Conservation (phyloP, 305 asterid species). For the Fraxinus albicans region DNA sequence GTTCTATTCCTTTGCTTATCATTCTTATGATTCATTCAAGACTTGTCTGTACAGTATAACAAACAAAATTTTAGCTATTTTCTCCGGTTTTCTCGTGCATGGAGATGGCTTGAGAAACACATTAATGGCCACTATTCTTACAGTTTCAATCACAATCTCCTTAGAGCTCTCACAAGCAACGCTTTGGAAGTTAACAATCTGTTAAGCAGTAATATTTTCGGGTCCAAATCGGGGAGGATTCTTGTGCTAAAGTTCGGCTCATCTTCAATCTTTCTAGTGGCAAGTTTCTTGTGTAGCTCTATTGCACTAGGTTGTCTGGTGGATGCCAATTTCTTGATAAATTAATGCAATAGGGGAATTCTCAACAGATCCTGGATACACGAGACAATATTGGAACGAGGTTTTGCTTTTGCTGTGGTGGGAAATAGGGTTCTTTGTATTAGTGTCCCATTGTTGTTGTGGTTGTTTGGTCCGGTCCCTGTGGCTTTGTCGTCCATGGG, state of each 20-base stretch:
- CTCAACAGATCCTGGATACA: conserved; percentile 28
- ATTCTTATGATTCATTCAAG: background rate
- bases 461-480: conserved; percentile 71
- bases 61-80: background rate
- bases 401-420: conserved; percentile 59
- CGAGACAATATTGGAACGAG: conserved; percentile 64
- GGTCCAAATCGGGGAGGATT: conserved; percentile 55
- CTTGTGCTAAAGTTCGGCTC: conserved; percentile 58
- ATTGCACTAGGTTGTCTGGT: conserved; percentile 54
- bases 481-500: conserved; percentile 54
- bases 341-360: conserved; percentile 59
- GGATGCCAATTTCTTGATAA: conserved; percentile 63
- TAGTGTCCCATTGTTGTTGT: conserved; percentile 55
- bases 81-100: background rate
- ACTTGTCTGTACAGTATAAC: too few species aligned
- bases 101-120: conserved; percentile 73
- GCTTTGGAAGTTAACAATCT: conserved; percentile 43
- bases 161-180: conserved; percentile 73
- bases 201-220: conserved; percentile 34
- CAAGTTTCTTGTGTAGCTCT: conserved; percentile 67
- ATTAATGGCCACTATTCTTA: conserved; percentile 64
- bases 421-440: conserved; percentile 65
- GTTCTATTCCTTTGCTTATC: background rate
- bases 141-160: conserved; percentile 51
- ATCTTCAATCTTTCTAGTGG: conserved; percentile 49